Conservation (phyloP, 2,329 filamentous ascomycete genomes). For the Sporothrix inflata region DNA sequence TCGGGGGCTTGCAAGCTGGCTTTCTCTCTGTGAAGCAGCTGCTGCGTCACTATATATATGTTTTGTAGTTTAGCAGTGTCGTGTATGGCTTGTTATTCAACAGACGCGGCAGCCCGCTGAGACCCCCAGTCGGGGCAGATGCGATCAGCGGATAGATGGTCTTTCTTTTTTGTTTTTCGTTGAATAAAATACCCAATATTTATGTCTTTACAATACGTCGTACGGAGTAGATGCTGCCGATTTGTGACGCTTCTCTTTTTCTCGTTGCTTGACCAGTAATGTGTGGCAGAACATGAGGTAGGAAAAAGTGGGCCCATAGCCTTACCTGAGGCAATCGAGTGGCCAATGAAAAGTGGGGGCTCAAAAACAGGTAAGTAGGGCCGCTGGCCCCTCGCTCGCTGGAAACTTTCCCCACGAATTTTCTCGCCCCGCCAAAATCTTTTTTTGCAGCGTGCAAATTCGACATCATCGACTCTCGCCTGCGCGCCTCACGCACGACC, state of each 20-base stretch:
- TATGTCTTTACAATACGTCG: not conserved
- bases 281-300: too few species aligned
- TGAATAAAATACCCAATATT: slow-evolving; percentile 22
- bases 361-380: slow-evolving; percentile 1
- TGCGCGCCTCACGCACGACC: not conserved
- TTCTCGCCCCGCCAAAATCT: slow-evolving; percentile 34
- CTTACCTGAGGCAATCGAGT: not conserved
- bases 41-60: not conserved
- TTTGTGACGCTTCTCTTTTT: not conserved
- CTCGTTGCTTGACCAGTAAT: not conserved
- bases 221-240: not conserved
- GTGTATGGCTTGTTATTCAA: not conserved
- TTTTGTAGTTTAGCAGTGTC: not conserved
- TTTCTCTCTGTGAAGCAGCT: not conserved
- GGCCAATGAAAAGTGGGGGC: slow-evolving; percentile 11
- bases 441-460: slow-evolving; percentile 24
- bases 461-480: not conserved
- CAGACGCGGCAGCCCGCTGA: slow-evolving; percentile 5
- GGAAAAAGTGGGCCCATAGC: not conserved
- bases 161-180: not conserved
- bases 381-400: slow-evolving; percentile 21
- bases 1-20: not conserved
- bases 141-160: not conserved
- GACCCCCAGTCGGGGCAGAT: not conserved
- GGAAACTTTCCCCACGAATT: slow-evolving; percentile 30